These are phyloP conservation scores for Hypoxylon sp. DNA, from an alignment of 2,329 filamentous ascomycete species.

Conservation along the genomic window DNA sequence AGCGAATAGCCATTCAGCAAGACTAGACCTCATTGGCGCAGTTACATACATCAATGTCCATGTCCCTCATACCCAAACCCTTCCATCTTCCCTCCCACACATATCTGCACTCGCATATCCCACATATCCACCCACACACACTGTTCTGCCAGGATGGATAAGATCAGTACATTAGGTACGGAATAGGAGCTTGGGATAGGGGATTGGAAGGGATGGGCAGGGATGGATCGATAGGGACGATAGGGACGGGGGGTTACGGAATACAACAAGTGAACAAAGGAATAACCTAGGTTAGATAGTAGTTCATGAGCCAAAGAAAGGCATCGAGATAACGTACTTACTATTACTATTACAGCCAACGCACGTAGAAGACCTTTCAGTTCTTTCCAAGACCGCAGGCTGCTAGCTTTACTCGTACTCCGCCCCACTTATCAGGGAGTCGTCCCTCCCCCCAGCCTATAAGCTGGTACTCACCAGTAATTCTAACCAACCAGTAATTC, in stretches of 20 bases:
- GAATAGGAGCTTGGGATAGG: conserved; percentile 20
- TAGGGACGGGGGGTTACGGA: neutral
- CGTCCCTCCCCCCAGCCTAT: too few species aligned
- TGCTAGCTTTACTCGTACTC: neutral
- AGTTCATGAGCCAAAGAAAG: neutral
- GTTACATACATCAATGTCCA: conserved; percentile 20
- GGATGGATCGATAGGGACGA: neutral
- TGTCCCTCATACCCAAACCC: neutral
- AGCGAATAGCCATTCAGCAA: conserved; percentile 27
- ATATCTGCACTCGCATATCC: conserved; percentile 11
- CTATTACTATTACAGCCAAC: neutral
- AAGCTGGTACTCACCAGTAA: too few species aligned
- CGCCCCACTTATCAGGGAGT: too few species aligned
- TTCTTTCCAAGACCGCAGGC: neutral
- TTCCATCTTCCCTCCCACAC: neutral
- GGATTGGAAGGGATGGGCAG: neutral
- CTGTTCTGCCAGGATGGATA: conserved; percentile 18
- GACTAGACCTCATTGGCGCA: conserved; percentile 34
- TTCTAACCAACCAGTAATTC: too few species aligned
- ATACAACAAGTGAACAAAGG: neutral
- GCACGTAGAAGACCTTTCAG: neutral
- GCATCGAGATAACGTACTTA: conserved; percentile 1
- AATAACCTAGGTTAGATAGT: too few species aligned
- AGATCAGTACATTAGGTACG: too few species aligned
- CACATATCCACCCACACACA: conserved; percentile 12